Base-by-base conservation (phyloP, 768 basidiomycete species). In the Lyophyllum atratum region DNA sequence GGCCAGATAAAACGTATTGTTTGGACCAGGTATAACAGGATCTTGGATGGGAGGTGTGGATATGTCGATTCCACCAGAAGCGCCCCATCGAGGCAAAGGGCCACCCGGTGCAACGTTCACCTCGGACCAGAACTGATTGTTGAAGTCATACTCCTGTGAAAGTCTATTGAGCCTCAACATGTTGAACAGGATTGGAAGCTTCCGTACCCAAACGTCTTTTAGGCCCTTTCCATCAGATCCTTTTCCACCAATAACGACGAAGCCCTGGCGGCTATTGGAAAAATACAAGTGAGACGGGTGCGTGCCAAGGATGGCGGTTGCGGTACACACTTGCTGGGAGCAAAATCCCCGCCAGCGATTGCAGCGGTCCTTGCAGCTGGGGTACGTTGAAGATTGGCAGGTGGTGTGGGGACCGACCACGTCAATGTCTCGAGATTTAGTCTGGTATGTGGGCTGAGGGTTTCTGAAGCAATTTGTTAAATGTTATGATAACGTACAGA, bases 271-370 rank as follows among this genome's bases (percentile, higher is more conserved):
- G 67, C 90, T 92, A 60, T 12, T 48, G 34, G 59, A 57, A 50
- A 37, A 52, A n/a, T 10, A 53, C 51, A 58, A 59, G 50, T 65
- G 48, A 55, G 62, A 56, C 33, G 5, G 58, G 22, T 45, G 46
- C 29, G 26, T 39, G 28, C 44, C 12, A 28, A 25, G 31, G 51
- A 43, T 63, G 26, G 25, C 39, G 12, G 25, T 31, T 31, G 46
- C 47, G 59, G 28, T 39, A 81, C 89, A 62, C 55, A 90, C 90
- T 92, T 89, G 87, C 87, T 93, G 11, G 90, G 89, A 44, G 90
- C 91, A 60, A 81, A 82, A 74, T 93, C 92, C 21, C 76, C 72
- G 5, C 89, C 92, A 42, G 81, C 74, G 39, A 91, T 65, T 26
- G 87, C 84, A 39, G 81, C 80, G 70, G 83, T 86, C 67, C 89